Conservation (phyloP, 2,329 filamentous ascomycete genomes). For the Aspergillus novoparasiticus region DNA sequence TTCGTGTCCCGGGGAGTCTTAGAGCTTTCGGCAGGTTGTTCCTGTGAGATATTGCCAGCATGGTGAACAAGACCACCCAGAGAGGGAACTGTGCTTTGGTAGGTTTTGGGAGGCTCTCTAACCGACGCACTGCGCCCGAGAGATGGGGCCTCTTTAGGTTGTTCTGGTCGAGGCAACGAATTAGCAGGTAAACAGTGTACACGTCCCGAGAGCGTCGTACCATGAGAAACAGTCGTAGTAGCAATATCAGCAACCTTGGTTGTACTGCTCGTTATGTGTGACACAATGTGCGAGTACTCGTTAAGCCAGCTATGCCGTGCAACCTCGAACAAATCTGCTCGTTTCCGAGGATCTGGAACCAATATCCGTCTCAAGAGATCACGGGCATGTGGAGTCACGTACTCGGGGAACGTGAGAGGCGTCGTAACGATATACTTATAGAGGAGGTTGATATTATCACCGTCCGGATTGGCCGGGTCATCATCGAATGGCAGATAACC, state of each 20-base stretch:
- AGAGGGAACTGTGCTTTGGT: constrained; percentile 50
- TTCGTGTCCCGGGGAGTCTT: constrained; percentile 79
- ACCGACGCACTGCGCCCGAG: constrained; percentile 90
- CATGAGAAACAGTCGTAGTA: constrained; percentile 69
- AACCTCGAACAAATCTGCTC: constrained; percentile 95
- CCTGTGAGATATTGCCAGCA: constrained; percentile 71
- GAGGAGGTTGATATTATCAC: constrained; percentile 97
- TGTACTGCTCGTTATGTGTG: constrained; percentile 94
- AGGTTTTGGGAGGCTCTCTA: constrained; percentile 75
- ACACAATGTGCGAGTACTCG: constrained; percentile 94
- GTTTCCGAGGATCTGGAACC: constrained; percentile 90
- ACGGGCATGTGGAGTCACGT: constrained; percentile 93
- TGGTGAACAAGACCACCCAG: constrained; percentile 69
- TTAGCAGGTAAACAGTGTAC: constrained; percentile 7
- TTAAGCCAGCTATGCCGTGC: constrained; percentile 97
- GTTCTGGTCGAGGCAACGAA: constrained; percentile 40
- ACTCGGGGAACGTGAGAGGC: constrained; percentile 95
- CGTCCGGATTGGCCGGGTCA: constrained; percentile 95
- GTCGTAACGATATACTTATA: constrained; percentile 99
- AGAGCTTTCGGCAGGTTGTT: constrained; percentile 64
- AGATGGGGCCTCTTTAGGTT: constrained; percentile 58
- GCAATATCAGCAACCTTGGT: constrained; percentile 85
- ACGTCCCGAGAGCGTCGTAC: constrained; percentile 41
- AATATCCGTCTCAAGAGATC: constrained; percentile 91
- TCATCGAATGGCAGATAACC: constrained; percentile 98